Evolutionary conservation across 2,329 filamentous ascomycete species (phyloP).

Genomic region (Macrophomina pseudophaseolina): DNA sequence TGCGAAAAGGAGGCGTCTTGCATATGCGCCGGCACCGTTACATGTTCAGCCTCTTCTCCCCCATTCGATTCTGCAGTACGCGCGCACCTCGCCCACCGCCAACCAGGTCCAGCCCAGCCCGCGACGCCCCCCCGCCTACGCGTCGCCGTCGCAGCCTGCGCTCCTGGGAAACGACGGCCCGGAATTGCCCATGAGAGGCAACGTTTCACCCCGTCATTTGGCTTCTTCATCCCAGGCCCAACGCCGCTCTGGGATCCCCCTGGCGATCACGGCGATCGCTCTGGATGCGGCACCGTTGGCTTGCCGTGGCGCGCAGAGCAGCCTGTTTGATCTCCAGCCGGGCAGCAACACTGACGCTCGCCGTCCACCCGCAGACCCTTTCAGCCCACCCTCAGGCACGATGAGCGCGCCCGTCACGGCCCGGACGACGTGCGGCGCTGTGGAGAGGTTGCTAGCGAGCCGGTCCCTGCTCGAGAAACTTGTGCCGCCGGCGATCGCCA

Average conservation of each 20-base stretch:
- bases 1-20: conserved; percentile 28
- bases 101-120: not conserved
- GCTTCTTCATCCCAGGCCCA: conserved; percentile 22
- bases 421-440: not conserved
- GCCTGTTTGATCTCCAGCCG: conserved; percentile 18
- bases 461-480: conserved; percentile 13
- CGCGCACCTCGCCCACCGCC: not conserved
- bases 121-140: not conserved
- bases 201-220: conserved; percentile 24
- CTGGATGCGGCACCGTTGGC: conserved; percentile 21
- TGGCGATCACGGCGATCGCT: conserved; percentile 24
- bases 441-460: not conserved
- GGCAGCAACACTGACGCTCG: conserved; percentile 14
- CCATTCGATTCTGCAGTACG: conserved; percentile 7
- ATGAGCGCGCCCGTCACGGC: conserved; percentile 7
- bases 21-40: conserved; percentile 27
- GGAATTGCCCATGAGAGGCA: conserved; percentile 10
- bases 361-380: conserved; percentile 8
- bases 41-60: conserved; percentile 25
- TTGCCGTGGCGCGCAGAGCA: conserved; percentile 10
- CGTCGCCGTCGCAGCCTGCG: conserved; percentile 9
- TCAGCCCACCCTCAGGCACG: not conserved
- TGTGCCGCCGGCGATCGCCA: conserved; percentile 22
- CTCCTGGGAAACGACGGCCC: conserved; percentile 17
- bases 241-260: conserved; percentile 17